These are phyloP conservation scores for Xerophyta viscosa DNA, from an alignment of 106 monocot species.

Conservation along the genomic window DNA sequence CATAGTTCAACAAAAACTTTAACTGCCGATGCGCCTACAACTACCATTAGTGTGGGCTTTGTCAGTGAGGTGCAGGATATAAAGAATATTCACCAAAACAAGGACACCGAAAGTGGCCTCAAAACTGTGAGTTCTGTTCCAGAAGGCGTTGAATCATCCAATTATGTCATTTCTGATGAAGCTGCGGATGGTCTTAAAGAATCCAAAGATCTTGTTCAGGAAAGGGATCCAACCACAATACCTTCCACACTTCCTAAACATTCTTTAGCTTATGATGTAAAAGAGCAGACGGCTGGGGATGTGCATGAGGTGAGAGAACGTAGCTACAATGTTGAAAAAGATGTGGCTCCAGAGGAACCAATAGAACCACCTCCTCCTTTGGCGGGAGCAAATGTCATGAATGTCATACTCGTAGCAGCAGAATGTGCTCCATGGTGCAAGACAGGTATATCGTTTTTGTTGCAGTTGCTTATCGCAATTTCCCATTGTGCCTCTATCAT, in stretches of 20 bases:
- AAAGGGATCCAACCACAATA: neutral
- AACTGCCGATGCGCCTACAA: conserved; percentile 1
- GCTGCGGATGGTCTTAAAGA: conserved; percentile 11
- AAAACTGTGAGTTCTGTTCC: conserved; percentile 6
- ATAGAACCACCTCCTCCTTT: conserved; percentile 33
- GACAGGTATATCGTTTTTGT: conserved; percentile 40
- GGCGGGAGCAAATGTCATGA: conserved; percentile 83
- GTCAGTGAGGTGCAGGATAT: neutral
- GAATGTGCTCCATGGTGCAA: conserved; percentile 96
- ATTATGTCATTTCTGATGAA: conserved; percentile 4
- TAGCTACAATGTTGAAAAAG: neutral
- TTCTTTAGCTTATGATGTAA: neutral
- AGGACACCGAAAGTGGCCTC: neutral
- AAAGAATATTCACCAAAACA: too few relatives aligned
- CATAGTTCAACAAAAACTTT: conserved; percentile 2
- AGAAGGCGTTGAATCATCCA: conserved; percentile 17
- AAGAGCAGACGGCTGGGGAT: neutral
- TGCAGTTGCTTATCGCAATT: neutral
- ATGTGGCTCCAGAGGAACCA: conserved; percentile 22
- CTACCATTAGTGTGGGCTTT: conserved; percentile 1
- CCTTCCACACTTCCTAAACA: neutral
- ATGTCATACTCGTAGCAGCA: conserved; percentile 73
- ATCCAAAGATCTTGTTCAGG: neutral
- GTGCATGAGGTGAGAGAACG: conserved; percentile 5
- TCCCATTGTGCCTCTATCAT: too few relatives aligned